These are phyloP conservation scores for Aspergillus sergii DNA, from an alignment of 2,329 filamentous ascomycete species.

Conservation along the genomic window DNA sequence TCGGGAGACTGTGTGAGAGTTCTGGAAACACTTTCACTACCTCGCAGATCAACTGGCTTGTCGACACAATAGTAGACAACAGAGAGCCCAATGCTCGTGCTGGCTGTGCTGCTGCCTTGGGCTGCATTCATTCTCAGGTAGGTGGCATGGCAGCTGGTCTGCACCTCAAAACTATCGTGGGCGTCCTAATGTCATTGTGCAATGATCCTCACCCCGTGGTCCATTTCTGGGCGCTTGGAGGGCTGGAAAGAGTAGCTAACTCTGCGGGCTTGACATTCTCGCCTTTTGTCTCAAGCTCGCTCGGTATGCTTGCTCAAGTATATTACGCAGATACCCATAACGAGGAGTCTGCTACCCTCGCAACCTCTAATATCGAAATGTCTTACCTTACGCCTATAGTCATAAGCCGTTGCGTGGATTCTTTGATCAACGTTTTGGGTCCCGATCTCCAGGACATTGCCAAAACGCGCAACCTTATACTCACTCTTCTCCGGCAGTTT, in stretches of 20 bases:
- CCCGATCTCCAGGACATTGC: conserved; percentile 91
- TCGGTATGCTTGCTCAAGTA: conserved; percentile 91
- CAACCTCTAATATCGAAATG: conserved; percentile 88
- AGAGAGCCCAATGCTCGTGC: conserved; percentile 90
- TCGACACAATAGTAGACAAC: conserved; percentile 93
- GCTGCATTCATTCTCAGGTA: conserved; percentile 90
- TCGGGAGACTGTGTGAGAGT: conserved; percentile 80
- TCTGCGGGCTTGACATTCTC: conserved; percentile 92
- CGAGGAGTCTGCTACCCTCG: conserved; percentile 73
- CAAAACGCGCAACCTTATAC: conserved; percentile 88
- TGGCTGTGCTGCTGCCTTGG: conserved; percentile 90
- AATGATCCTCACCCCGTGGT: conserved; percentile 94
- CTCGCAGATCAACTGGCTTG: conserved; percentile 83
- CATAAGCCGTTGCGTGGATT: conserved; percentile 85
- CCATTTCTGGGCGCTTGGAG: conserved; percentile 95
- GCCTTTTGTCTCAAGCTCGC: conserved; percentile 81
- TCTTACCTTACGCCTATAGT: conserved; percentile 80
- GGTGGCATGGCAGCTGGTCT: conserved; percentile 97
- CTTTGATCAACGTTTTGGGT: conserved; percentile 93
- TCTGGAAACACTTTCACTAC: conserved; percentile 90
- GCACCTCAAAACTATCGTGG: conserved; percentile 95
- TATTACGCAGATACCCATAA: conserved; percentile 93
- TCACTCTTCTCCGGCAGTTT: conserved; percentile 83
- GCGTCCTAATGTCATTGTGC: conserved; percentile 95
- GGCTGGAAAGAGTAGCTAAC: conserved; percentile 81